These are phyloP conservation scores for Bretschneidera sinensis DNA, from an alignment of 345 rosid genomes.

Conservation along the genomic window DNA sequence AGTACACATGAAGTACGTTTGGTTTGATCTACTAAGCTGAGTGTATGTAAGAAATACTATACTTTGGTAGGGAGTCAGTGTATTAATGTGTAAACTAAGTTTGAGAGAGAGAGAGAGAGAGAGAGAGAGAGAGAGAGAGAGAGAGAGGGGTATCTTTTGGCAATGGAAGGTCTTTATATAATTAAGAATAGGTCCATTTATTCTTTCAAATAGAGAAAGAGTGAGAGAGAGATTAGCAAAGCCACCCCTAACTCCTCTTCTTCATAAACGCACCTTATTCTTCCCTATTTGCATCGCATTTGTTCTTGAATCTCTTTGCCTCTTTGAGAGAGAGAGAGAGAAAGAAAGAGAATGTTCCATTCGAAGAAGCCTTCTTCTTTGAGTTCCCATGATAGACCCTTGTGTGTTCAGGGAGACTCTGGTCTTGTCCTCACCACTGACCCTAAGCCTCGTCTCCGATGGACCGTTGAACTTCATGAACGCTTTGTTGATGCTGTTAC, in stretches of 20 bases:
- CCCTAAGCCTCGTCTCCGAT: slow-evolving; percentile 99
- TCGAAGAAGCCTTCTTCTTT: slow-evolving; percentile 83
- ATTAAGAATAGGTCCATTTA: slow-evolving; percentile 14
- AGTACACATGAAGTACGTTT: too few relatives aligned
- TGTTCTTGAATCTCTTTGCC: slow-evolving; percentile 80
- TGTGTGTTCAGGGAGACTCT: slow-evolving; percentile 99
- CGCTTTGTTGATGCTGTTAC: slow-evolving; percentile 98
- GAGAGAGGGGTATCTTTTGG: too few relatives aligned
- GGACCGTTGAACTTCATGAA: slow-evolving; percentile 99
- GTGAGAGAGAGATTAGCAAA: slow-evolving; percentile 15
- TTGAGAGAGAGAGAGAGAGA: too few relatives aligned
- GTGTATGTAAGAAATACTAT: too few relatives aligned
- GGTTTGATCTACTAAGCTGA: too few relatives aligned
- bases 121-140: too few relatives aligned
- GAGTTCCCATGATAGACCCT: slow-evolving; percentile 83
- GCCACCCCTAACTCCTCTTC: slow-evolving; percentile 32
- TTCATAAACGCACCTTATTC: slow-evolving; percentile 91
- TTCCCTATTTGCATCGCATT: slow-evolving; percentile 80
- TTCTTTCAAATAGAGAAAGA: slow-evolving; percentile 10
- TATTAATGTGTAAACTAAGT: too few relatives aligned
- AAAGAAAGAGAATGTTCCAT: slow-evolving; percentile 82
- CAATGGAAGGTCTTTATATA: neutral
- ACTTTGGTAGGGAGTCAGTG: too few relatives aligned
- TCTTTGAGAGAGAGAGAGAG: slow-evolving; percentile 19
- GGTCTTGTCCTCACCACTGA: slow-evolving; percentile 99